phyloP scores from a whole-genome alignment of 78 protist genomes.

The Monosiga brevicollis region DNA sequence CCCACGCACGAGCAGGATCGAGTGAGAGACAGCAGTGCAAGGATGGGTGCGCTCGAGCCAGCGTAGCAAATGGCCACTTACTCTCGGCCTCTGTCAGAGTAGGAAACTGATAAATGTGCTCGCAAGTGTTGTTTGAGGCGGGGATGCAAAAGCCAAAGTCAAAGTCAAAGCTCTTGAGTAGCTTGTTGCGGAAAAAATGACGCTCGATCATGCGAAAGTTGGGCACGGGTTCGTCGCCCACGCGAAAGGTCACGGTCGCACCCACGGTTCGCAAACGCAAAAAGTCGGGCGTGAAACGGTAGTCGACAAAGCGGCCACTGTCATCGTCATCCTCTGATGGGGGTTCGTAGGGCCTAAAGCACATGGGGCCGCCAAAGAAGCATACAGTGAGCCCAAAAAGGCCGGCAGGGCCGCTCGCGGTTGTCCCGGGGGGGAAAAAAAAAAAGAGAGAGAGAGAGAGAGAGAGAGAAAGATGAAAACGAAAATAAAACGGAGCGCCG shows the following conservation, averaged over 20 bases:
- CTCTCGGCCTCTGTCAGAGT: conserved; percentile 2
- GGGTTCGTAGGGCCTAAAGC: not conserved
- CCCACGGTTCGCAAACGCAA: conserved; percentile 26
- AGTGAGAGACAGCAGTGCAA: no score
- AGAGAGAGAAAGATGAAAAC: not conserved
- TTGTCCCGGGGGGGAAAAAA: not conserved
- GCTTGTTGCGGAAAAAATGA: conserved; percentile 54
- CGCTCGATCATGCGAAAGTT: conserved; percentile 78
- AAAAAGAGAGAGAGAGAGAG: not conserved
- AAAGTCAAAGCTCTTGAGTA: conserved; percentile 69
- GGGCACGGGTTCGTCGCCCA: conserved; percentile 50
- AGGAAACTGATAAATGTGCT: conserved; percentile 53
- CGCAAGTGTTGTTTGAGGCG: conserved; percentile 53
- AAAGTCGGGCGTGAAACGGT: conserved; percentile 39
- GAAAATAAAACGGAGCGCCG: not conserved
- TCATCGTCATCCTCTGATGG: conserved; percentile 13
- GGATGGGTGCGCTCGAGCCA: not conserved
- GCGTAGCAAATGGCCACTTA: not conserved
- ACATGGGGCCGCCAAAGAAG: no score
- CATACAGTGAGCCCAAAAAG: not conserved
- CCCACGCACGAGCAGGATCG: no score
- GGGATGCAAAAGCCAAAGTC: conserved; percentile 75
- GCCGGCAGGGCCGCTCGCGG: not conserved
- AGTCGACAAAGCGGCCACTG: conserved; percentile 27
- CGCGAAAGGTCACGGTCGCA: conserved; percentile 44